Conservation (phyloP, 768 basidiomycete genomes). For the Amanita pseudoporphyria region DNA sequence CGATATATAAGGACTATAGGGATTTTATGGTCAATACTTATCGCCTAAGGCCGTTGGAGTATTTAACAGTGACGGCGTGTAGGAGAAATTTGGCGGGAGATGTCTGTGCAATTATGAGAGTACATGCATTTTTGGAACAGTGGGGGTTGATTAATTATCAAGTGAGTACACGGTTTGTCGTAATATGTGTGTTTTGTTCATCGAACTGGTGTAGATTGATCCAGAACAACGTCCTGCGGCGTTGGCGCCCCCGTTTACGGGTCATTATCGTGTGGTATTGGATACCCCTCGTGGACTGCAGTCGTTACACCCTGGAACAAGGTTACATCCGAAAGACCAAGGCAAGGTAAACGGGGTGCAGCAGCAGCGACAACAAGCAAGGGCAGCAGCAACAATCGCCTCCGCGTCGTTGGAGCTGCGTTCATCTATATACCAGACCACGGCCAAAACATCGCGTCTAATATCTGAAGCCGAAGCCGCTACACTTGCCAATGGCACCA, state of each 20-base stretch:
- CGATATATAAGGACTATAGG: conserved; percentile 97
- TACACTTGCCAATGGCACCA: conserved; percentile 41
- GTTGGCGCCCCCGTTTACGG: conserved; percentile 94
- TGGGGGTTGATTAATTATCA: conserved; percentile 99
- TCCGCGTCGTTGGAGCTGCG: conserved; percentile 83
- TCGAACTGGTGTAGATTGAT: conserved; percentile 65
- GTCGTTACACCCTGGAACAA: conserved; percentile 81
- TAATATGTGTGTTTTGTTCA: neutral
- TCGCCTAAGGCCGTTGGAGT: conserved; percentile 86
- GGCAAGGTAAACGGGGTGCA: conserved; percentile 13
- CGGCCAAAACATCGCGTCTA: conserved; percentile 70
- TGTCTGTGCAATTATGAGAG: conserved; percentile 97
- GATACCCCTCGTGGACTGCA: conserved; percentile 95
- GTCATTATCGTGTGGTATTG: conserved; percentile 95
- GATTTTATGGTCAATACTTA: conserved; percentile 99
- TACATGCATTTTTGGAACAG: conserved; percentile 97
- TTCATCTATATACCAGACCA: conserved; percentile 81
- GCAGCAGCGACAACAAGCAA: neutral
- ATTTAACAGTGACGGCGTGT: conserved; percentile 96
- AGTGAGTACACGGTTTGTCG: conserved; percentile 34
- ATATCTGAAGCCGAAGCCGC: conserved; percentile 62
- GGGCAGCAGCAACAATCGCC: conserved; percentile 15
- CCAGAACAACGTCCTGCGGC: conserved; percentile 92
- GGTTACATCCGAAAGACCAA: conserved; percentile 25
- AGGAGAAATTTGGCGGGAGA: conserved; percentile 94